Base-by-base conservation (phyloP, 495 filamentous ascomycete species). In the Neurospora tetrasperma region DNA sequence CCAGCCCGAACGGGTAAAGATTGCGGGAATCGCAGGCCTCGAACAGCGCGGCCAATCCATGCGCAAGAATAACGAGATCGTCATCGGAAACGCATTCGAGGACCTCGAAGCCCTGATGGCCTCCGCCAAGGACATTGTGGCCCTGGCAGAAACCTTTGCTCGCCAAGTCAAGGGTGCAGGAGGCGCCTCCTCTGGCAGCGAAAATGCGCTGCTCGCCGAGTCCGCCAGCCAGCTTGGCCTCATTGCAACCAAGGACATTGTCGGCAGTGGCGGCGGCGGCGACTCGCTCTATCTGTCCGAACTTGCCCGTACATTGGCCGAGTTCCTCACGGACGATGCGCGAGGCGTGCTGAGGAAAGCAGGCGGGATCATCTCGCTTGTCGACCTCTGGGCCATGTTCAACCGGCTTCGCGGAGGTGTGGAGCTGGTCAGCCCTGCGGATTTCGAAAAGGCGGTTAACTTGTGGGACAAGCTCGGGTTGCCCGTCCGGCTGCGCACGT, bases 91-190 rank as follows among this genome's bases (percentile, higher is more conserved):
- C 77, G 94, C 96, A 3, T 98, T 99, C 78, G 96, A 98, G 78
- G 96, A 99, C 80, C 87, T 99, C 16, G 94, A 97, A 78, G 94
- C 96, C 3, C 87, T 99, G 59, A 98, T 97, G 94, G 92, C 94
- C 5, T 97, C 94, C 11, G 96, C 96, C 9, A 98, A 98, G 79
- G 92, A 98, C 76, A 92, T 99, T 68, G 90, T 98, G 31, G 93
- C 94, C 6, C 89, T 99, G 40, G 96, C 96, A 4, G 96, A 98
- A 81, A 90, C 87, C 11, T 94, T 99, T 73, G 89, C 93, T 10
- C 86, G 88, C 16, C 90, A 93, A 75, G 87, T 87, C 10, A 89
- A 89, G 18, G 80, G 78, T 3, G 80, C 86, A 42, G 84, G 83
- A 20, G 88, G 80, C 69, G 89, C 86, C 40, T 87, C 81, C 42